phyloP scores from a whole-genome alignment of 2,329 filamentous ascomycete species.

The Colletotrichum zoysiae region DNA sequence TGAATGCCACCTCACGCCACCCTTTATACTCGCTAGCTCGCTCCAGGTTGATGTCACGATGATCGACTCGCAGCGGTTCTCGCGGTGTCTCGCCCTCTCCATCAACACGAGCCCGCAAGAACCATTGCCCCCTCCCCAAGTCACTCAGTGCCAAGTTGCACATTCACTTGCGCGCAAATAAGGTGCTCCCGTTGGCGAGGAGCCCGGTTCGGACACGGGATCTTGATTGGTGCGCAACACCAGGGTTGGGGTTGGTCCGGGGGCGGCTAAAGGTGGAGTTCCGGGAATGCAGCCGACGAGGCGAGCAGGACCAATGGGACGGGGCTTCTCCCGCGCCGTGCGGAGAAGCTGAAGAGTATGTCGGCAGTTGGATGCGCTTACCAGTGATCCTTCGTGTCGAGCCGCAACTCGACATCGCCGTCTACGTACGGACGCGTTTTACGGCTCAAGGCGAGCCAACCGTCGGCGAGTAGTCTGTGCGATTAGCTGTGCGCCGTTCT shows the following conservation, averaged over 20 bases:
- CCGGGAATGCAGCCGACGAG: conserved; percentile 7
- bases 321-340: background rate
- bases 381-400: background rate
- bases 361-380: background rate
- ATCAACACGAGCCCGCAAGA: background rate
- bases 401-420: background rate
- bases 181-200: background rate
- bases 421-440: no score
- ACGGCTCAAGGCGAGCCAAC: background rate
- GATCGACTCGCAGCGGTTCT: background rate
- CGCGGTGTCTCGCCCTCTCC: background rate
- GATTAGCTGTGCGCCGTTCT: background rate
- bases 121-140: background rate
- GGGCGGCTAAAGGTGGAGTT: conserved; percentile 35
- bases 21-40: background rate
- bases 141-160: conserved; percentile 13
- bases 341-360: background rate
- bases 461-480: background rate
- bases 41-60: background rate
- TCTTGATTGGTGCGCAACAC: conserved; percentile 33
- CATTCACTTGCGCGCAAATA: conserved; percentile 38
- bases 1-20: no score
- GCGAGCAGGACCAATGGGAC: conserved; percentile 14
- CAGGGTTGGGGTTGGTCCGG: conserved; percentile 19
- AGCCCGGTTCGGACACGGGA: background rate